phyloP scores from a whole-genome alignment of 23 red algal species.

The Agarophyton chilense region DNA sequence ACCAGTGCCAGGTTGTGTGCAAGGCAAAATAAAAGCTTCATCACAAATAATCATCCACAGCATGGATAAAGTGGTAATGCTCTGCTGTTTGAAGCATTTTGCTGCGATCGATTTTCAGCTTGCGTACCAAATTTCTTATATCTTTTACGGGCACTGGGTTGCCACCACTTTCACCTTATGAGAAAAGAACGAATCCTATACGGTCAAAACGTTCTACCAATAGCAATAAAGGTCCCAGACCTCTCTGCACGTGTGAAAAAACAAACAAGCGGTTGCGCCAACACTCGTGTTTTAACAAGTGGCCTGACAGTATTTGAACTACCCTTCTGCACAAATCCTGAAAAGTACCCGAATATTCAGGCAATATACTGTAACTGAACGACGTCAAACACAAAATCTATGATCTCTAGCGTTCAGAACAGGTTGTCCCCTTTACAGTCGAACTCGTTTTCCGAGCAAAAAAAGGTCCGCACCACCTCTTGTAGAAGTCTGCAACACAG shows the following conservation, averaged over 20 bases:
- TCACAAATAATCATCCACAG: not conserved
- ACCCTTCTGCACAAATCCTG: constrained; percentile 56
- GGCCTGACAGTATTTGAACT: not conserved
- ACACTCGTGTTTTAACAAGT: constrained; percentile 23
- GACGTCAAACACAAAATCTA: constrained; percentile 59
- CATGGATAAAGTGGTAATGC: constrained; percentile 84
- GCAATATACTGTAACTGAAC: constrained; percentile 84
- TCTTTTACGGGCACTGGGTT: constrained; percentile 51
- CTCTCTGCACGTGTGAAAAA: constrained; percentile 86
- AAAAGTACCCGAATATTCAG: constrained; percentile 43
- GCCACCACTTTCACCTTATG: not conserved
- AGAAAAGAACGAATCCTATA: constrained; percentile 40
- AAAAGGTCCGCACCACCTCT: not conserved
- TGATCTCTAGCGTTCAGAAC: constrained; percentile 41
- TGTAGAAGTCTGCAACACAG: constrained; percentile 51
- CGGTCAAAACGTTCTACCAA: constrained; percentile 74
- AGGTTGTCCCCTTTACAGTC: constrained; percentile 62
- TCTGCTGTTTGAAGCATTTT: constrained; percentile 91
- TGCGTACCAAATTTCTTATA: constrained; percentile 64
- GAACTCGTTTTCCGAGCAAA: constrained; percentile 20
- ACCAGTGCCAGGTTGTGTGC: not conserved
- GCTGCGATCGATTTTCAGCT: constrained; percentile 76
- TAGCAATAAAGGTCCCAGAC: constrained; percentile 84
- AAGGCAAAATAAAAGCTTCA: constrained; percentile 4
- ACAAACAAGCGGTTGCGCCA: constrained; percentile 68